phyloP scores from a whole-genome alignment of 192 early-diverging fungal genomes.

The Cetraspora pellucida region DNA sequence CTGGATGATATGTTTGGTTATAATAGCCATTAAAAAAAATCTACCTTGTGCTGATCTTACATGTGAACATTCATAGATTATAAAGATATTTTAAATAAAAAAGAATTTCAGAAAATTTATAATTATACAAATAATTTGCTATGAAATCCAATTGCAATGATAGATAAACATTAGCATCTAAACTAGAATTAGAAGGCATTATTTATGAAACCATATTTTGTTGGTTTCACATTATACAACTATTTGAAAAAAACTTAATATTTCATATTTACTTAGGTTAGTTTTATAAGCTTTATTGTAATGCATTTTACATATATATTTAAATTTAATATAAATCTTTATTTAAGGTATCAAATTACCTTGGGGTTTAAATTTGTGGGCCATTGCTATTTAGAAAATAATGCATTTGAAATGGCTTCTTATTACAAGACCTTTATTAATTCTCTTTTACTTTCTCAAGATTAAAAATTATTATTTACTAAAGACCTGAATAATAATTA shows the following conservation, averaged over 20 bases:
- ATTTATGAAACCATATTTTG: background rate
- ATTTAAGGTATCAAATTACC: background rate
- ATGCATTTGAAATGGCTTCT: background rate
- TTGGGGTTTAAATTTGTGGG: background rate
- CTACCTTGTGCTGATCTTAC: background rate
- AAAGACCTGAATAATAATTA: slow-evolving; percentile 6
- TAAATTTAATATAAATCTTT: background rate
- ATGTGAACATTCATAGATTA: background rate
- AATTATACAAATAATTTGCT: background rate
- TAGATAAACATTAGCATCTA: slow-evolving; percentile 6
- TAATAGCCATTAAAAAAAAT: background rate
- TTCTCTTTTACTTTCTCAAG: background rate
- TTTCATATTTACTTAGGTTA: background rate
- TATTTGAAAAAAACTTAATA: background rate
- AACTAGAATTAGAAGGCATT: slow-evolving; percentile 5
- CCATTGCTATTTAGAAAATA: background rate
- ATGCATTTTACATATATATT: background rate
- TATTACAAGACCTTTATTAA: slow-evolving; percentile 9
- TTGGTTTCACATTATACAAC: slow-evolving; percentile 4
- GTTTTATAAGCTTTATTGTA: too few relatives aligned
- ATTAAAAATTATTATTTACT: background rate
- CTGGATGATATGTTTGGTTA: background rate
- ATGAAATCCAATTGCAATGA: background rate
- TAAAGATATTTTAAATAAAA: background rate
- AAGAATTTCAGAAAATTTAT: background rate